A percentile compares a stretch with the other conserved stretches of the same genome.
Evolutionary conservation across 495 filamentous ascomycete species (phyloP).

Genomic region (Bathelium albidoporum): DNA sequence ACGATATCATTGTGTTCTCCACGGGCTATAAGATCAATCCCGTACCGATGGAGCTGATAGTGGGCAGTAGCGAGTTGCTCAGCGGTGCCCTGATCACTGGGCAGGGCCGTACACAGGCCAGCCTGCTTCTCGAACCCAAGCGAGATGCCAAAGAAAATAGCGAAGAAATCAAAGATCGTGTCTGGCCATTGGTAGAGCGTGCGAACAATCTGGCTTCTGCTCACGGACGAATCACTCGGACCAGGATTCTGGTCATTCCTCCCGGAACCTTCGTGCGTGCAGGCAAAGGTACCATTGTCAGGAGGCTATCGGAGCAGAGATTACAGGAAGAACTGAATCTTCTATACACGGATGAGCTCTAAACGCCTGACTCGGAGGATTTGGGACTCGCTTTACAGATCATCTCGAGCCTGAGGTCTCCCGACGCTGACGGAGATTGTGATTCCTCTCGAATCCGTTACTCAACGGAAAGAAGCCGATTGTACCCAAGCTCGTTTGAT

Average conservation of each 20-base stretch:
- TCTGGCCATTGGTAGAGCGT: neutral
- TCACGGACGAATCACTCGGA: neutral
- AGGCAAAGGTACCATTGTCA: neutral
- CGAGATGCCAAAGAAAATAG: neutral
- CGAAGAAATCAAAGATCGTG: neutral
- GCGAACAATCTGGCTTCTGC: neutral
- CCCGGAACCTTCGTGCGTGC: neutral
- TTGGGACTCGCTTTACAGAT: too few species aligned
- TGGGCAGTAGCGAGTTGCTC: neutral
- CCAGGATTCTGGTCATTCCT: neutral
- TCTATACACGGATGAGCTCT: neutral
- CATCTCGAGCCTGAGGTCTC: too few species aligned
- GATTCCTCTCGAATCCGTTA: too few species aligned
- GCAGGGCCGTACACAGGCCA: neutral
- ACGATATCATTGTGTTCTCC: conserved; percentile 56
- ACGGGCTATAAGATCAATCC: conserved; percentile 59
- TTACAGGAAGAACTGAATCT: neutral
- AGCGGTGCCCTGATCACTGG: neutral
- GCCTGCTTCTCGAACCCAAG: neutral
- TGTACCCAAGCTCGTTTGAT: too few species aligned
- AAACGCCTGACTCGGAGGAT: too few species aligned
- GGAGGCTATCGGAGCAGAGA: neutral
- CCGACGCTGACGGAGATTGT: too few species aligned
- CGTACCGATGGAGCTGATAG: conserved; percentile 36
- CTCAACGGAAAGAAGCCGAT: too few species aligned